Base-by-base conservation (phyloP, 2,329 filamentous ascomycete genomes). In the Leptographium radiaticola region DNA sequence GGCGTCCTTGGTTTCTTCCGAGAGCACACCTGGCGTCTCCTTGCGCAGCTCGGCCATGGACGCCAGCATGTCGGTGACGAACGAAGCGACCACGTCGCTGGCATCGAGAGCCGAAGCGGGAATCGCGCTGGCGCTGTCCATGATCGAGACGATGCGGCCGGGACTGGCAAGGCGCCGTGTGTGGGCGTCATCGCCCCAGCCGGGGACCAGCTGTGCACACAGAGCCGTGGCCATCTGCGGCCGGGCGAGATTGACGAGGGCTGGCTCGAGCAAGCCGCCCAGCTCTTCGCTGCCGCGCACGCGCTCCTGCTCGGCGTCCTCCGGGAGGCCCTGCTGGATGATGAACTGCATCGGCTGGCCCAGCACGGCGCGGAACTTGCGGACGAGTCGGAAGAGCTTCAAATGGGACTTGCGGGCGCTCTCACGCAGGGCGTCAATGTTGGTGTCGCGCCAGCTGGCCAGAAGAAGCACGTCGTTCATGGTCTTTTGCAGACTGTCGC, bases 371-470 rank as follows among this genome's bases (percentile, higher is more conserved):
- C 93, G 82, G 69, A 95, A 98, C 69, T 96, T 97, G 53, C 88
- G 80, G 46, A 98, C 86, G 39, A 95, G 75, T 61, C 87, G 87
- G 71, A 95, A 95, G 2, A 98, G 77, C 67, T 95, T 96, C 62
- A 86, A 81, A 64, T 98, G 93, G 20, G 90, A 96, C 56, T 84
- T 85, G 62, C 86, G 84, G 1, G 93, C 89, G 67, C 91, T 97
- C 64, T 96, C 89, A 59, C 84, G 81, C 16, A 98, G 72, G 1
- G 89, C 87, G 49, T 85, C 84, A 57, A 98, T 94, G 63, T 97
- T 98, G 25, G 88, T 95, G 61, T 98, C 93, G 66, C 95, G 96
- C 94, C 94, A 98, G 67, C 89, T 96, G 9, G 90, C 89, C 61
- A 98, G 73, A 52, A 95, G 81, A 16, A 98, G 78, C n/a, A 96